Evolutionary conservation across 1,139 yeast genomes (phyloP), one percentile per base, ranked within the genome.

Genomic region (Protomyces lactucae-debilis): DNA sequence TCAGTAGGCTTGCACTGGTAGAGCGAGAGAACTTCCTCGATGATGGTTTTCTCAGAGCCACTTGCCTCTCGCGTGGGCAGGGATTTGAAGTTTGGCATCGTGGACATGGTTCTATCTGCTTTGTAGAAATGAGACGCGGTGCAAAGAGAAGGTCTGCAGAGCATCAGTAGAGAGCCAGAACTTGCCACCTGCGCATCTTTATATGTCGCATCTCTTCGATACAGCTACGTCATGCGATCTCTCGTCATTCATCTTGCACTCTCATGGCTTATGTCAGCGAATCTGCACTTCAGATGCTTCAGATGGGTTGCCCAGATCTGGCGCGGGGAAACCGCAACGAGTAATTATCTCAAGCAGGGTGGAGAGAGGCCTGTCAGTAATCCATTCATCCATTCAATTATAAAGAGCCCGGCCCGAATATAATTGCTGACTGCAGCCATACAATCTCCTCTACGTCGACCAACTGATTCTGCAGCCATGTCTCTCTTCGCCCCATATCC

Each of bases 401-500:
- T 28, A 6, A 6, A 28, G 32, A 28, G 32, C 32, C 32, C 32
- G 32, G 32, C 8, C 32, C 32, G 5, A 6, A 6, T 28, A 28
- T 28, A 6, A 28, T 4, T 28, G 32, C 32, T 4, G 32, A 4
- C 5, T 4, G 8, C 32, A 28, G 32, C 32, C 3, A 28, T 4
- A 28, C 32, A 28, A 4, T 28, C 32, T 6, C 2, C 32, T 28
- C 8, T 4, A 4, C 32, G 8, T 6, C 32, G 32, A 28, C 32
- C 32, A 28, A 4, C 8, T 28, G 8, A 28, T 1, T 4, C 32
- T 28, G 32, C 32, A 4, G 8, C n/a, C n/a, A 21, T 45, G 52
- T 52, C 48, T 2, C 32, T 65, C 6, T 65, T 68, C 28, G 53
- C 61, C 5, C 67, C 69, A 10, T 63, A 66, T 8, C 67, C 70